A percentile compares a stretch with the other conserved stretches of the same genome.
Conservation (phyloP, 1,284 basidiomycete species). For the Moesziomyces parantarcticus region DNA sequence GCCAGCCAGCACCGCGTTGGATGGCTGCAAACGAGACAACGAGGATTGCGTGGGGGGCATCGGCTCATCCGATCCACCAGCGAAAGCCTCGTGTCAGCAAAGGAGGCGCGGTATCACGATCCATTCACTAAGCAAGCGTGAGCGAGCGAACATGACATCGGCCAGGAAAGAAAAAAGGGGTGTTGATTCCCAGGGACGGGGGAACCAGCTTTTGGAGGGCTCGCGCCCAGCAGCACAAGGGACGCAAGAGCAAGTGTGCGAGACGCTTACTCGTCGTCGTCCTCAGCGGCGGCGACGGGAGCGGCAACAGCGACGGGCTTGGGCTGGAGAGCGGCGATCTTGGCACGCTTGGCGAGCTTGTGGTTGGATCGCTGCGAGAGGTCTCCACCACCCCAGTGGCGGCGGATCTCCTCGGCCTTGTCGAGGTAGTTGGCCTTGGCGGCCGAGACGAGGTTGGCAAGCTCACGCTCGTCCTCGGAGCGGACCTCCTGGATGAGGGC, state of each 20-base stretch:
- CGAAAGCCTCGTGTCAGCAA: conserved; percentile 1
- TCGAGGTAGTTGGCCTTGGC: conserved; percentile 96
- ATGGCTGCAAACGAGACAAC: conserved; percentile 13
- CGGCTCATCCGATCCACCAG: conserved; percentile 8
- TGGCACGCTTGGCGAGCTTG: conserved; percentile 93
- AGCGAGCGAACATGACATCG: conserved; percentile 37
- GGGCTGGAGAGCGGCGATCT: conserved; percentile 75
- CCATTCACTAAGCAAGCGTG: conserved; percentile 27
- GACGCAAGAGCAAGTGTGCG: conserved; percentile 15
- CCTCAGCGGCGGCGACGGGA: conserved; percentile 32
- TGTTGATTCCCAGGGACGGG: conserved; percentile 21
- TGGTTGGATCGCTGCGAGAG: conserved; percentile 92
- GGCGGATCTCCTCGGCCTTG: conserved; percentile 91
- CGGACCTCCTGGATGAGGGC: conserved; percentile 91
- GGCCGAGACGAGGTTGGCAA: conserved; percentile 89
- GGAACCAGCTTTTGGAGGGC: conserved; percentile 42
- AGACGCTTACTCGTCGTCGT: conserved; percentile 51
- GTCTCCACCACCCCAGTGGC: conserved; percentile 94
- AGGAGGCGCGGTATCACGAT: conserved; percentile 28
- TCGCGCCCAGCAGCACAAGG: conserved; percentile 8
- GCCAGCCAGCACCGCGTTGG: conserved; percentile 1
- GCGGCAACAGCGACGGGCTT: conserved; percentile 42
- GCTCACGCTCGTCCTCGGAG: conserved; percentile 92
- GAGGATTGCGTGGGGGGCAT: neutral
- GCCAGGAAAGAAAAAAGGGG: conserved; percentile 17